Base-by-base conservation (phyloP, 352 stramenopile genomes). In the Globisporangium canariense region DNA sequence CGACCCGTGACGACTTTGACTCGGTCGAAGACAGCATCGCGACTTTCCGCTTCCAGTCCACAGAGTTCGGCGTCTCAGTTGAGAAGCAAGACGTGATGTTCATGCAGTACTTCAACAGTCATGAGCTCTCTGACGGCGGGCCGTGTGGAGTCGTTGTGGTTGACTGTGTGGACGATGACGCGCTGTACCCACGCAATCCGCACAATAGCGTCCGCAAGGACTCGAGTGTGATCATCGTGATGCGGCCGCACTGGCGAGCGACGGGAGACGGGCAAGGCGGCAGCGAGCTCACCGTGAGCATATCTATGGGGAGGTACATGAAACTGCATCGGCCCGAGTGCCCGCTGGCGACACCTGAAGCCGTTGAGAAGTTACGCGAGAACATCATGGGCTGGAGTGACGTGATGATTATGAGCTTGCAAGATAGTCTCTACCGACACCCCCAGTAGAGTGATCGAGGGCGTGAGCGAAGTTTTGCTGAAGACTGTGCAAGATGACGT, bases 21-120 rank as follows among this genome's bases (percentile, higher is more conserved):
- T 50, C 45, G 18, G 45, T 50, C 7, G 45, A 50, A n/a, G 66
- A 64, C 22, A 75, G 52, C 66, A 70, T 80, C 43, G 46, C 76
- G 32, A 74, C 75, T 25, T 71, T 69, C 16, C 73, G 73, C 18
- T 65, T 83, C 8, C 55, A 79, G 56, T 70, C 74, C 16, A 74
- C 56, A 30, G 68, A 78, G 51, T 60, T 75, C 11, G 65, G 62
- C 28, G 64, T 80, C 10, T 11, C 18, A 4, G 10, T 25, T 3
- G 45, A 50, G 16, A 50, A 50, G 18, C 45, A 50, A 10, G 45
- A 22, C 18, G 45, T 50, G 45, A 10, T 50, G 16, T 50, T 50
- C 45, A 28, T 50, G 45, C 16, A 50, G n/a, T 50, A 28, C 45
- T 50, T 50, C 9, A 22, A 8, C 18, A 50, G 36, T 25, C 58